Evolutionary conservation across 140 eudicot species (phyloP).

Genomic region (Oenanthe javanica): DNA sequence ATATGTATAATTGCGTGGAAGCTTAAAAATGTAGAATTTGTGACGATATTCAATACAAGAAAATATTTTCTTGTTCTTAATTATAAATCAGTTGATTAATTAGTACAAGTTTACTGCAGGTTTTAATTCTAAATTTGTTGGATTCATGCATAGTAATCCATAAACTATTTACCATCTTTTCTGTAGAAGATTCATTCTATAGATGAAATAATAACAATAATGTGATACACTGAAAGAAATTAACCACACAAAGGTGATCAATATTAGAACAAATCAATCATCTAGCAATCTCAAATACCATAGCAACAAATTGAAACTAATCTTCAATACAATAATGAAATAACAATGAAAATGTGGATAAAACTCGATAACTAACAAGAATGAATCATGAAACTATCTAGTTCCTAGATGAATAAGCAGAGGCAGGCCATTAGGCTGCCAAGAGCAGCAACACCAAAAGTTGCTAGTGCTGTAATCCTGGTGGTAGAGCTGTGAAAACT

Average conservation of each 20-base stretch:
- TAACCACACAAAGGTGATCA: not conserved
- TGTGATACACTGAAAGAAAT: not conserved
- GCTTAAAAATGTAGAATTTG: too few species aligned
- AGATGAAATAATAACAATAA: not conserved
- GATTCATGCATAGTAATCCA: not conserved
- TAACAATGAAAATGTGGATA: not conserved
- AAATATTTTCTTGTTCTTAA: too few species aligned
- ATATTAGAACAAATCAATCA: not conserved
- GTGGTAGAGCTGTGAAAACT: slow-evolving; percentile 15
- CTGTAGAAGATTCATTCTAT: not conserved
- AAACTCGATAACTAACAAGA: not conserved
- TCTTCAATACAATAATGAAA: not conserved
- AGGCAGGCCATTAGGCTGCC: slow-evolving; percentile 14
- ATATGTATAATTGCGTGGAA: too few species aligned
- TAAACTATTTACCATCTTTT: not conserved
- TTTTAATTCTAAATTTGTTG: not conserved
- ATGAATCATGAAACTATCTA: not conserved
- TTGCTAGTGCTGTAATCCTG: slow-evolving; percentile 11
- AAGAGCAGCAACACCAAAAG: slow-evolving; percentile 23
- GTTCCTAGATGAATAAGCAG: slow-evolving; percentile 5
- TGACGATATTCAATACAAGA: too few species aligned
- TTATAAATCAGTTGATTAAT: too few species aligned
- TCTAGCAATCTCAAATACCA: not conserved
- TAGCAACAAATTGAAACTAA: not conserved
- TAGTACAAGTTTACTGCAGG: too few species aligned